phyloP scores from a whole-genome alignment of 2,329 filamentous ascomycete species.

The Hypoxylon sp. region DNA sequence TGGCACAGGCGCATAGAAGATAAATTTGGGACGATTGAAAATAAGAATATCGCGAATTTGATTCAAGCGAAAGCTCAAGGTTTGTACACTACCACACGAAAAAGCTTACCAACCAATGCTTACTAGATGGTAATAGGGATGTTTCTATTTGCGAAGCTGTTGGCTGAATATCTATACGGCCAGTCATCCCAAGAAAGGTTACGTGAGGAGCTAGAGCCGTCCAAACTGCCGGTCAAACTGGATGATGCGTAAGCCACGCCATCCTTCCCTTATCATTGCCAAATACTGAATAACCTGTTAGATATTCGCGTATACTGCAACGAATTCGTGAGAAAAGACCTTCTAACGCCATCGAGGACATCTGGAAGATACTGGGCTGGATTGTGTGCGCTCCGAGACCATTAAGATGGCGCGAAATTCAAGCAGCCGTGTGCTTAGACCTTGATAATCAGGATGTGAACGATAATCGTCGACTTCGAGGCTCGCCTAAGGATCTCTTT shows the following conservation, averaged over 20 bases:
- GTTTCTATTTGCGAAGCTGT: constrained; percentile 50
- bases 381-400: constrained; percentile 51
- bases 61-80: constrained; percentile 42
- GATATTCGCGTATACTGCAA: constrained; percentile 45
- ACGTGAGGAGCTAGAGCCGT: constrained; percentile 39
- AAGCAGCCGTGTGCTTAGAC: constrained; percentile 49
- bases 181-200: constrained; percentile 40
- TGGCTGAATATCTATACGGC: constrained; percentile 43
- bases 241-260: constrained; percentile 38
- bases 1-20: constrained; percentile 42
- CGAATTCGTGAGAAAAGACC: constrained; percentile 37
- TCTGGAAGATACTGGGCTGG: constrained; percentile 51
- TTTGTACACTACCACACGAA: constrained; percentile 2
- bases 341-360: constrained; percentile 21
- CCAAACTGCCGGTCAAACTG: constrained; percentile 38
- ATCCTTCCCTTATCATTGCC: background rate
- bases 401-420: constrained; percentile 53
- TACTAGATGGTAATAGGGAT: constrained; percentile 40
- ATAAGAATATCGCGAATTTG: constrained; percentile 36
- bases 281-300: constrained; percentile 8
- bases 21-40: constrained; percentile 41
- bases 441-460: constrained; percentile 45
- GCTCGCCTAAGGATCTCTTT: constrained; percentile 49
- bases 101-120: background rate
- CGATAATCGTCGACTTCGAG: constrained; percentile 41